phyloP scores from a whole-genome alignment of 2,329 filamentous ascomycete genomes.

The Sclerotinia nivalis region DNA sequence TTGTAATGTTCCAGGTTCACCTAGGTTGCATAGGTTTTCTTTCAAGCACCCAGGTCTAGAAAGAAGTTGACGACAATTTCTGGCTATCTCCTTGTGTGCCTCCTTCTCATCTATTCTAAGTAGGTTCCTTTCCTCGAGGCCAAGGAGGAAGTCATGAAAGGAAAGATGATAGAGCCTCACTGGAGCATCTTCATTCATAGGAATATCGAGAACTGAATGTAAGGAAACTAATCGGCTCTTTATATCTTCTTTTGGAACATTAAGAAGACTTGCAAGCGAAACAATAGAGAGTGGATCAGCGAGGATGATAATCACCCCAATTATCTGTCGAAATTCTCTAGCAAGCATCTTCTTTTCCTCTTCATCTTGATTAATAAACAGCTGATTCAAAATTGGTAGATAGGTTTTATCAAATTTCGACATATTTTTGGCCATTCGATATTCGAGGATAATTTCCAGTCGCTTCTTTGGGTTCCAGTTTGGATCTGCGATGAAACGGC shows the following conservation, averaged over 20 bases:
- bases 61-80: conserved; percentile 44
- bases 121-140: conserved; percentile 24
- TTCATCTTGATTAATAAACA: background rate
- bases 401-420: conserved; percentile 18
- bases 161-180: conserved; percentile 20
- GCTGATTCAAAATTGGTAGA: conserved; percentile 19
- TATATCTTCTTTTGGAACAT: background rate
- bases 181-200: conserved; percentile 2
- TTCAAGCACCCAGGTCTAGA: conserved; percentile 35
- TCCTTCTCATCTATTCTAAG: conserved; percentile 45
- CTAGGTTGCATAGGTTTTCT: conserved; percentile 43
- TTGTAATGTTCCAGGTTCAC: conserved; percentile 33
- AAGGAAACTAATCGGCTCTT: background rate
- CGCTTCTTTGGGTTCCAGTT: conserved; percentile 16
- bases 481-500: conserved; percentile 28
- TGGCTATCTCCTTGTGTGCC: conserved; percentile 40
- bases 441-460: conserved; percentile 10
- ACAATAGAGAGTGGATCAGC: conserved; percentile 18
- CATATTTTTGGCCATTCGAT: background rate
- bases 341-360: background rate
- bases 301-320: conserved; percentile 18
- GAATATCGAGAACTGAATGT: conserved; percentile 20
- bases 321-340: conserved; percentile 12
- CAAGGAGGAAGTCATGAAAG: conserved; percentile 28
- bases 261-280: conserved; percentile 15